Evolutionary conservation across 352 stramenopile genomes (phyloP), one percentile per base, ranked within the genome.

Genomic region (Ochromonadaceae sp.): DNA sequence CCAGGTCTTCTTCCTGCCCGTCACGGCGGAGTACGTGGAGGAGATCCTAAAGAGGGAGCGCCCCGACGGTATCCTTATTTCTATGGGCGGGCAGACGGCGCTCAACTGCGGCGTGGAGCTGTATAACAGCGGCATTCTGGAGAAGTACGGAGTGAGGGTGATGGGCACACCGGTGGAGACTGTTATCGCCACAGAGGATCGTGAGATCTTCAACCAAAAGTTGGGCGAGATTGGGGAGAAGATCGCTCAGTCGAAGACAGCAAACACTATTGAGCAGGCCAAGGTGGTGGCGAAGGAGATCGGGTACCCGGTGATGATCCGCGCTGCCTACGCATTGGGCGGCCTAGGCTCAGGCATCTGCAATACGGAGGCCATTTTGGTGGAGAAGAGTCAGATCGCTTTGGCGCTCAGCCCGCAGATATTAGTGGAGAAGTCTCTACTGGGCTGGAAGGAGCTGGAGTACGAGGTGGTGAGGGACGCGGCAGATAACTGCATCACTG

Each of bases 11-110:
- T 98, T 98, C 73, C 69, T 98, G 46, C 92, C 92, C 14, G 90
- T 98, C 44, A 95, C 88, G 55, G 74, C 86, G 10, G 82, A 96
- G 26, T 86, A 89, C 32, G 80, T 93, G 1, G 80, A 87, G 70
- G 75, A 89, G 62, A 79, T 95, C n/a, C 96, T 98, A 76, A 87
- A 91, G 66, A 95, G 95, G 74, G 92, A 99, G 75, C 91, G 91
- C 66, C 93, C 92, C 0, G 92, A 99, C 78, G 90, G 90, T 56
- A 95, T 99, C 69, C 74, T 99, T 15, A 82, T 98, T 14, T 94
- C 80, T 50, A 99, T 99, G 93, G 93, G 93, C 65, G 92, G 92
- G 61, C 93, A 99, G 78, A 99, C 93, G 7, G 93, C 92, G 12
- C 75, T 99, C 14, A 95, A 96, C 73, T 88, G 93, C 60, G 93